Evolutionary conservation across 805 yeast genomes (phyloP).

Genomic region (Saturnispora hagleri): DNA sequence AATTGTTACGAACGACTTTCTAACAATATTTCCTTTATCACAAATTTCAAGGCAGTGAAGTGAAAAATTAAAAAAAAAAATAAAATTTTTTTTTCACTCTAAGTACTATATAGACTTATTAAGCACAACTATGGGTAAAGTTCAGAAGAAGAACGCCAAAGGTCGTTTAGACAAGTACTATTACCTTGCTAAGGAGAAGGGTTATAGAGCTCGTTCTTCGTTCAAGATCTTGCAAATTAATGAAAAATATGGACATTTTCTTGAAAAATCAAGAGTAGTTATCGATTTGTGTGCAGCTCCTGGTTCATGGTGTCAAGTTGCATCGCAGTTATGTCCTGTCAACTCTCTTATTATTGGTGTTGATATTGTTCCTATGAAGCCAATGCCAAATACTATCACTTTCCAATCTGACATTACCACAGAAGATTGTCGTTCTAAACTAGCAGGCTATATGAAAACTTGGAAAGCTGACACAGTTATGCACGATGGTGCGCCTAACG

Average conservation of each 20-base stretch:
- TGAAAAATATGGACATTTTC: slow-evolving; percentile 92
- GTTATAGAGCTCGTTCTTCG: slow-evolving; percentile 97
- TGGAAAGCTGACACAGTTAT: slow-evolving; percentile 98
- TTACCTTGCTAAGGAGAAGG: slow-evolving; percentile 93
- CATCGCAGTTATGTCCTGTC: slow-evolving; percentile 84
- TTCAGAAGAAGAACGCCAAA: slow-evolving; percentile 91
- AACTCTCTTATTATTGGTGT: slow-evolving; percentile 94
- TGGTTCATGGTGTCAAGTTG: slow-evolving; percentile 99
- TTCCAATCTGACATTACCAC: slow-evolving; percentile 97
- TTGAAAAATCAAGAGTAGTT: slow-evolving; percentile 90
- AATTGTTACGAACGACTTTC: neutral
- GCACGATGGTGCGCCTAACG: slow-evolving; percentile 99
- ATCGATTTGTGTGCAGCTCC: slow-evolving; percentile 99
- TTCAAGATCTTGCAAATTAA: slow-evolving; percentile 91
- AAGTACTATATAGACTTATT: neutral
- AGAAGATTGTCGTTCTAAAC: slow-evolving; percentile 90
- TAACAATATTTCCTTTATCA: neutral
- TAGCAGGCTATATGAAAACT: slow-evolving; percentile 93
- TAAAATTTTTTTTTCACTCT: neutral
- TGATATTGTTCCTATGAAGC: slow-evolving; percentile 95
- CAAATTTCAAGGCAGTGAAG: neutral
- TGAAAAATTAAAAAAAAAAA: slow-evolving; percentile 1
- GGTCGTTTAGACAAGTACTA: slow-evolving; percentile 99
- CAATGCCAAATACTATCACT: slow-evolving; percentile 89
- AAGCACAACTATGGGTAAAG: slow-evolving; percentile 40